Evolutionary conservation across 257 asterid genomes (phyloP), one percentile per base, ranked within the genome.

Genomic region (Solanum habrochaites): DNA sequence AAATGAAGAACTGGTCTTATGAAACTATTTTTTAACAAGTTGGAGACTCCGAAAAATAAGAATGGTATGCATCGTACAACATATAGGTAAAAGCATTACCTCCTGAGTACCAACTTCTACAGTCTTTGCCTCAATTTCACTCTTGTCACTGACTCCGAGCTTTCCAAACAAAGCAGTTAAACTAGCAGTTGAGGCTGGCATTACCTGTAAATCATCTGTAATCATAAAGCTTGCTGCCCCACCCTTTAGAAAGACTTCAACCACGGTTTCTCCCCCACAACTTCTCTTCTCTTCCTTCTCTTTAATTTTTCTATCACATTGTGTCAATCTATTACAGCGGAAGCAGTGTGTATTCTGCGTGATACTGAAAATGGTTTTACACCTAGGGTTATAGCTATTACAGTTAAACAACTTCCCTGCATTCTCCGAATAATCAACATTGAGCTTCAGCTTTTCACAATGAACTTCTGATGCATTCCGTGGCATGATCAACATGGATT

Each of bases 401-500:
- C 86, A 66, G 13, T 0, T 1, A 69, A 60, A 84, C 2, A 84
- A 31, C 20, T 40, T 84, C 42, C 42, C 86, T 37, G 16, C 62
- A 23, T 6, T 62, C 35, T 35, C 86, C 1, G 75, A 83, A 27
- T 39, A 18, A 40, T 84, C 75, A 40, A 84, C 40, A 35, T 84
- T 84, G 66, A 84, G 56, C 86, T 84, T 84, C 80, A 84, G 27
- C 11, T 84, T 84, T 69, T 37, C 75, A 69, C 80, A 84, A 15
- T 58, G 78, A 49, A 64, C 80, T 27, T 84, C 86, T 66, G 86
- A 66, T 66, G 71, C 29, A 8, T 25, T 84, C 20, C 66, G 29
- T 9, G 86, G 86, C 37, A 5, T 84, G 78, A 84, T 40, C 86
- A 84, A 66, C 86, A 84, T 84, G 27, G 80, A 60, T 69, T 84